A percentile compares a stretch with the other conserved stretches of the same genome.
These are phyloP conservation scores for Penicillium paradoxum DNA, from an alignment of 495 filamentous ascomycete genomes.

Conservation along the genomic window DNA sequence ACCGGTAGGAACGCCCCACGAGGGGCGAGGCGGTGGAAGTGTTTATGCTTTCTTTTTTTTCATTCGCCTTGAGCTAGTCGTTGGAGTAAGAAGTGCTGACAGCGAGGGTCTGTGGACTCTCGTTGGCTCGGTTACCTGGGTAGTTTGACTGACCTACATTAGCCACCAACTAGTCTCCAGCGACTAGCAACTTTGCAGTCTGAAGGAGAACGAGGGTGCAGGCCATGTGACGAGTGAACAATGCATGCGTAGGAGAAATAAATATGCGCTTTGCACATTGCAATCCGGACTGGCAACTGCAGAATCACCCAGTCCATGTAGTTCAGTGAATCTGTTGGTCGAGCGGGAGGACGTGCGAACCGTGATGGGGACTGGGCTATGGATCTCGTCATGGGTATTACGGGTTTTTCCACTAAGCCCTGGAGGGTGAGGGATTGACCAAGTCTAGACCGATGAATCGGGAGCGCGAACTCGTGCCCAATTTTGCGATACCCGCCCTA, in stretches of 20 bases:
- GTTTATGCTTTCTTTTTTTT: background rate
- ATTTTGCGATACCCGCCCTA: background rate
- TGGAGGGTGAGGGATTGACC: background rate
- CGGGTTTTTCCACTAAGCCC: background rate
- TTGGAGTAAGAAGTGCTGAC: background rate
- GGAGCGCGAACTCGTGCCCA: background rate
- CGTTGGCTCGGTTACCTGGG: background rate
- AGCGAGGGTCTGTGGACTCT: background rate
- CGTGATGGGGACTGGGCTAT: constrained; percentile 2
- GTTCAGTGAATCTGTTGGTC: constrained; percentile 7
- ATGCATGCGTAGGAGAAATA: constrained; percentile 1
- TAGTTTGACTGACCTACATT: constrained; percentile 3
- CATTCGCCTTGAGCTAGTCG: background rate
- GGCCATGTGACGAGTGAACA: constrained; percentile 1
- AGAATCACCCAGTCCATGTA: constrained; percentile 20
- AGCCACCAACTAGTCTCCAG: background rate
- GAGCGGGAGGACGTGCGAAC: constrained; percentile 9
- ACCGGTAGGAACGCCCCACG: constrained; percentile 8
- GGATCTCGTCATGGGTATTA: background rate
- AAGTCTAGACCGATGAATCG: background rate
- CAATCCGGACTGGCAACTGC: constrained; percentile 12
- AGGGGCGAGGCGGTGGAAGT: background rate
- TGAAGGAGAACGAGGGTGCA: background rate
- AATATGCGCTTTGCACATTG: constrained; percentile 2
- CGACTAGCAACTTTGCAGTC: background rate